Evolutionary conservation across 139 green algal species (phyloP).

Genomic region (Chlamydomonas eustigma): DNA sequence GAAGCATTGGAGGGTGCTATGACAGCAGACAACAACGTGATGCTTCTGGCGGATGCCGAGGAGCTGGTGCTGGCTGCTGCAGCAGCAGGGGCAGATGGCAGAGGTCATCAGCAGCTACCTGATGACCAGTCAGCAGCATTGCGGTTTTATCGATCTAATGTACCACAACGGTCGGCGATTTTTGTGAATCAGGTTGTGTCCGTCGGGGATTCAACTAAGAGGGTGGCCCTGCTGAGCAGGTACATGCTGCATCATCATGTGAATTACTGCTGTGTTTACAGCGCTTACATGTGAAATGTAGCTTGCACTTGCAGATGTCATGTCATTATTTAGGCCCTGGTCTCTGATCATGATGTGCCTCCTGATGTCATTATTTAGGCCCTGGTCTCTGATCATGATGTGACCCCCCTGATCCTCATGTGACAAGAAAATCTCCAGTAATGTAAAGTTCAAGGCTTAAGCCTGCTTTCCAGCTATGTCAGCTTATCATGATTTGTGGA

Average conservation of each 20-base stretch:
- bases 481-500: background rate
- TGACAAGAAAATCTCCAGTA: no score
- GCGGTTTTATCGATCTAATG: constrained; percentile 34
- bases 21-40: no score
- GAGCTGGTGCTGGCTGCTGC: background rate
- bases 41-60: no score
- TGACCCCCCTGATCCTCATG: background rate
- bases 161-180: constrained; percentile 41
- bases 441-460: background rate
- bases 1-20: no score
- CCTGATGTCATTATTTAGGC: background rate
- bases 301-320: background rate
- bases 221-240: constrained; percentile 35
- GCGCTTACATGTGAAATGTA: background rate
- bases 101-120: background rate
- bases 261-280: background rate
- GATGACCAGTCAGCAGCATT: constrained; percentile 1
- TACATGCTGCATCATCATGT: background rate
- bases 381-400: background rate
- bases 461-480: background rate
- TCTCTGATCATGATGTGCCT: background rate
- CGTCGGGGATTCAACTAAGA: constrained; percentile 17
- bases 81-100: background rate
- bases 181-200: constrained; percentile 55
- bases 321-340: background rate